phyloP scores from a whole-genome alignment of 768 basidiomycete genomes.

The Mrakia gelida region DNA sequence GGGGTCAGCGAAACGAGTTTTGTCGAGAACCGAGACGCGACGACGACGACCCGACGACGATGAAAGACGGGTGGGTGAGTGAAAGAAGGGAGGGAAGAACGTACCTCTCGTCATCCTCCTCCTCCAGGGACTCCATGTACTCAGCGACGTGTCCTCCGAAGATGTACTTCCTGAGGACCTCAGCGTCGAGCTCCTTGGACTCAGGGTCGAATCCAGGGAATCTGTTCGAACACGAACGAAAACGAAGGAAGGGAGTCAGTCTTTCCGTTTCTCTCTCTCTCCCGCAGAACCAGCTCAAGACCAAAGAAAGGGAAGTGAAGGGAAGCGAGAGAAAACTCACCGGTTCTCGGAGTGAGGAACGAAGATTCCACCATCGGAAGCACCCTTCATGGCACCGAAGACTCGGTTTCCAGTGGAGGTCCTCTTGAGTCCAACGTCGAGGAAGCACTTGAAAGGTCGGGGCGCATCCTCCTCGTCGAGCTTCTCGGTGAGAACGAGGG shows the following conservation, averaged over 20 bases:
- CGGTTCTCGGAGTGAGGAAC: conserved; percentile 69
- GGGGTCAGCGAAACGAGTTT: not conserved
- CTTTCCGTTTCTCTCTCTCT: too few relatives aligned
- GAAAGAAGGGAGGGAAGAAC: conserved; percentile 21
- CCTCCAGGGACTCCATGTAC: conserved; percentile 99
- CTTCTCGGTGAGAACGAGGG: conserved; percentile 71
- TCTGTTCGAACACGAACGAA: not conserved
- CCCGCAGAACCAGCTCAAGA: too few relatives aligned
- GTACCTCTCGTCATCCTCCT: conserved; percentile 96
- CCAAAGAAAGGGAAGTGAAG: not conserved
- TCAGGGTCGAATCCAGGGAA: conserved; percentile 83
- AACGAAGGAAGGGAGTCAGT: not conserved
- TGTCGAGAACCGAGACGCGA: too few relatives aligned
- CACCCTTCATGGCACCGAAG: conserved; percentile 98
- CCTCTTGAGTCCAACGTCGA: conserved; percentile 79
- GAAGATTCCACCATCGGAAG: conserved; percentile 85
- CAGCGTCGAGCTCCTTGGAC: conserved; percentile 84
- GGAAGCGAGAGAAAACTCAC: not conserved
- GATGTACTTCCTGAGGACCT: conserved; percentile 73
- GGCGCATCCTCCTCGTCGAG: conserved; percentile 83
- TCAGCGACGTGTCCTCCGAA: conserved; percentile 91
- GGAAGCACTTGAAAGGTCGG: conserved; percentile 97
- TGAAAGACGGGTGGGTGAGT: not conserved
- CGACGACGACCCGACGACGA: not conserved
- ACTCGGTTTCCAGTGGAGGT: conserved; percentile 96